A percentile compares a stretch with the other conserved stretches of the same genome.
Conservation (phyloP, 495 filamentous ascomycete genomes). For the Hypoxylon intermedium region DNA sequence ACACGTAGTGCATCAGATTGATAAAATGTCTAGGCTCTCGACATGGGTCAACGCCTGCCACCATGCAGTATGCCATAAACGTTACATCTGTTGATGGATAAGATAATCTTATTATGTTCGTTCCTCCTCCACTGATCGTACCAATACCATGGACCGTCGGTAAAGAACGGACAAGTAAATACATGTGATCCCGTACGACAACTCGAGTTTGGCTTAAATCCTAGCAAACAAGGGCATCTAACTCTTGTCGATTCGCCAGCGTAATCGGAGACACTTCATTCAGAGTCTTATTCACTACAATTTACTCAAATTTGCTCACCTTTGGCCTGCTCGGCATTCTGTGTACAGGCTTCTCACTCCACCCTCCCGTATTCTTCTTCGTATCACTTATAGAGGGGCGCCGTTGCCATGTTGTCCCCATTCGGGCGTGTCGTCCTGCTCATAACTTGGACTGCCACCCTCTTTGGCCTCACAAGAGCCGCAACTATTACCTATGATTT, state of each 20-base stretch:
- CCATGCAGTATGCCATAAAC: slow-evolving; percentile 5
- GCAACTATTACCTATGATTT: slow-evolving; percentile 78
- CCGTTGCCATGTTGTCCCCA: slow-evolving; percentile 20
- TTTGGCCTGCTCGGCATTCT: background rate
- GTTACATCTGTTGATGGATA: slow-evolving; percentile 33
- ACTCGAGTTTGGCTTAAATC: background rate
- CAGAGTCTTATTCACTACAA: background rate
- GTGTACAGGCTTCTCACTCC: background rate
- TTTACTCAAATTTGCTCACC: background rate
- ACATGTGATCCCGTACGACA: background rate
- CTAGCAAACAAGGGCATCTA: background rate
- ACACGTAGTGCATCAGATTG: slow-evolving; percentile 13
- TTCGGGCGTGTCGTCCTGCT: slow-evolving; percentile 21
- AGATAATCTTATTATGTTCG: slow-evolving; percentile 26
- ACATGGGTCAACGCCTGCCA: slow-evolving; percentile 24
- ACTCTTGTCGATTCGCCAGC: background rate
- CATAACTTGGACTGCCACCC: slow-evolving; percentile 46
- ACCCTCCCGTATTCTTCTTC: background rate
- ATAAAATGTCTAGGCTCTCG: slow-evolving; percentile 1
- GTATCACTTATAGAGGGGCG: slow-evolving; percentile 5
- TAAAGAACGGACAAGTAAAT: background rate
- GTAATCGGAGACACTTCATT: background rate
- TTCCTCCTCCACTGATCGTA: background rate
- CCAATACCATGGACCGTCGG: slow-evolving; percentile 2
- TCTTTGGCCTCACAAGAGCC: slow-evolving; percentile 46